Evolutionary conservation across 1,284 basidiomycete species (phyloP).

Genomic region (Ceratobasidium sp.): DNA sequence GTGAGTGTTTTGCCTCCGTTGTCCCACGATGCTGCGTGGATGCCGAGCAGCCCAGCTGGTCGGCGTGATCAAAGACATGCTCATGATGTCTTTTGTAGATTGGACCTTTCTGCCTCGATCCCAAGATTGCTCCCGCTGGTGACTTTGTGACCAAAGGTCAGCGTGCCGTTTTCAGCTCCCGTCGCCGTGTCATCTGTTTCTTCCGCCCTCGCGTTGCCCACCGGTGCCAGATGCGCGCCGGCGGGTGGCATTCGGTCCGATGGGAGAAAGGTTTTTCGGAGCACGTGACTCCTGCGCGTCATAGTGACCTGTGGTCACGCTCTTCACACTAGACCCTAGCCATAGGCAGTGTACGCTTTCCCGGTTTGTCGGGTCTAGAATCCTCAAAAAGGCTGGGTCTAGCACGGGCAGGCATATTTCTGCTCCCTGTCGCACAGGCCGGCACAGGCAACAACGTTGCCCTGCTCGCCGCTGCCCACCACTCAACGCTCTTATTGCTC

Average conservation of each 20-base stretch:
- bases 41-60: not conserved
- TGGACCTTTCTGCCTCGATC: slow-evolving; percentile 24
- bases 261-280: slow-evolving; percentile 8
- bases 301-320: slow-evolving; percentile 39
- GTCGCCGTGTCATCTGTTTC: not conserved
- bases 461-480: slow-evolving; percentile 13
- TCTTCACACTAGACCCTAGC: slow-evolving; percentile 33
- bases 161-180: not conserved
- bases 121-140: slow-evolving; percentile 21
- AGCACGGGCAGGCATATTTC: slow-evolving; percentile 13
- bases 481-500: slow-evolving; percentile 3
- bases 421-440: slow-evolving; percentile 26
- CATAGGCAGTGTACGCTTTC: slow-evolving; percentile 22
- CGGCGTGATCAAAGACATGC: slow-evolving; percentile 18
- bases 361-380: slow-evolving; percentile 6
- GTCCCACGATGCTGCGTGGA: not conserved
- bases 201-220: not conserved
- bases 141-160: slow-evolving; percentile 23
- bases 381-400: slow-evolving; percentile 14
- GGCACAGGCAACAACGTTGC: slow-evolving; percentile 26
- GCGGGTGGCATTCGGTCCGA: slow-evolving; percentile 2
- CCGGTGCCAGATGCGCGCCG: slow-evolving; percentile 11
- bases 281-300: slow-evolving; percentile 20
- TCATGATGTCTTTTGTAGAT: slow-evolving; percentile 28
- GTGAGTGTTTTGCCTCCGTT: slow-evolving; percentile 24